Base-by-base conservation (phyloP, 202 grass and related monocot species). In the Digitaria exilis region DNA sequence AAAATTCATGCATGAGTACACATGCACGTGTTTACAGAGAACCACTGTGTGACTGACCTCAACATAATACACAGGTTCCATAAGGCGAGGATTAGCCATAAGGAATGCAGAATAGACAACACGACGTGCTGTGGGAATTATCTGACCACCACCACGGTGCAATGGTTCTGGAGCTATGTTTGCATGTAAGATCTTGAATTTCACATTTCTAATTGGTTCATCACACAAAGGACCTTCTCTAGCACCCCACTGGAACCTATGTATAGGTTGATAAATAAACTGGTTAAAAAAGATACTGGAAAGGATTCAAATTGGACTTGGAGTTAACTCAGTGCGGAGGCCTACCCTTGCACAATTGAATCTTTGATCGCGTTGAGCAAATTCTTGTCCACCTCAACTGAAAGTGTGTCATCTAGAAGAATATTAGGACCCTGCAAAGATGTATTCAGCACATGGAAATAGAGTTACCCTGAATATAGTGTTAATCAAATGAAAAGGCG, bases 41-140 rank as follows among this genome's bases (percentile, higher is more conserved):
- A 71, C 2, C 21, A 69, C n/a, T n/a, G 0, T 15, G 13, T 54
- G 43, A 65, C 82, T 83, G 72, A 98, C 96, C 96, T 98, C 96
- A 63, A 98, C 90, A 69, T 98, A 98, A 83, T 98, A 98, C 50
- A 96, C 96, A 79, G 96, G 96, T 60, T 98, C 96, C 96, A 98
- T 98, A 45, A 98, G 93, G 49, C 96, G 84, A 25, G 96, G 96
- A 81, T 91, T 98, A 44, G 93, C 96, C 96, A 99, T 96, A 28
- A 99, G 76, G 80, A 99, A 99, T 51, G 96, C 91, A 39, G 96
- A 96, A 72, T 99, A 99, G n/a, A 99, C 96, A 71, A 99, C 96
- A 52, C 96, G 82, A 8, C 96, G 91, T 30, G 96, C 93, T 21
- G 96, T 99, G 49, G 96, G 96, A 69, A 99, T 99, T 71, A 99